Evolutionary conservation across 352 stramenopile species (phyloP), one percentile per base, ranked within the genome.

Genomic region (Phytophthora fragariaefolia): DNA sequence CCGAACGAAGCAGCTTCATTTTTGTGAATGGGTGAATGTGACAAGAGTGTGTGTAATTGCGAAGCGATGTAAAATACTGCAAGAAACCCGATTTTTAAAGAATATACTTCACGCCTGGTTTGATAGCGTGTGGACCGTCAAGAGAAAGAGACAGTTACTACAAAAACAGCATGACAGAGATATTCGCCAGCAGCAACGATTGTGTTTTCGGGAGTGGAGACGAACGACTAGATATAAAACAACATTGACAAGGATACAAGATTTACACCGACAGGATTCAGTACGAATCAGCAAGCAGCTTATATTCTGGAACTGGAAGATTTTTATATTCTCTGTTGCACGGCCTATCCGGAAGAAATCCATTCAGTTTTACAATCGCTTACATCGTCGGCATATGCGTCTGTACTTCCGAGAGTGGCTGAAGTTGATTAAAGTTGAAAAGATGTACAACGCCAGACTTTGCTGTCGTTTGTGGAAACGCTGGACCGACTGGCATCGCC

Each of bases 11-110:
- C 76, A 56, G 28, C 8, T 50, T 10, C 64, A 89, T 27, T 82
- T 91, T 48, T 58, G 9, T 0, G 80, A 88, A 43, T 93, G 85
- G 85, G 48, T 79, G 2, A 90, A 90, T 56, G 9, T 80, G 23
- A 77, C 83, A 1, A 80, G 83, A 0, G 73, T 93, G 2, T 71
- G 59, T 26, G 61, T 93, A 5, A 91, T 91, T 22, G 74, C 74
- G 0, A 60, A 71, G 18, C 73, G 83, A 38, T 73, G 67, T 26
- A 49, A 60, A 13, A 66, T 56, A 3, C 30, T 82, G 13, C 79
- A 72, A 4, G 45, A 84, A 26, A 50, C 12, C 0, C 64, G 68
- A 2, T 47, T 80, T 7, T 23, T 83, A 6, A 60, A 73, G 15
- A 22, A 17, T 13, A 38, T 80, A 3, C 67, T 91, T 22, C 28